phyloP scores from a whole-genome alignment of 148 eudicot genomes.

The Limonium bicolor region DNA sequence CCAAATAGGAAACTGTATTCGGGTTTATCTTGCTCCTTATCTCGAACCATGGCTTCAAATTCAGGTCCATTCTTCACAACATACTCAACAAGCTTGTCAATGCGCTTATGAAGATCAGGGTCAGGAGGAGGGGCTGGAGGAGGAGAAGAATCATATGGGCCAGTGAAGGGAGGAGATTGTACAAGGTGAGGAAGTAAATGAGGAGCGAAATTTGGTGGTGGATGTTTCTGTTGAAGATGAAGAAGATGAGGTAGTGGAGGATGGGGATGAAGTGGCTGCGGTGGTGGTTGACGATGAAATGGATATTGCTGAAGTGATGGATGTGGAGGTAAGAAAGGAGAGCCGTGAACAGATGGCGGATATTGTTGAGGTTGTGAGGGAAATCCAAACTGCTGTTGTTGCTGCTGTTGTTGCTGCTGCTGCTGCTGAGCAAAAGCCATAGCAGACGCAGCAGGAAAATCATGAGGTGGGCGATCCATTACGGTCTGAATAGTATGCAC shows the following conservation, averaged over 20 bases:
- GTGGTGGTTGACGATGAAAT: slow-evolving; percentile 55
- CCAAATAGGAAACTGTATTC: slow-evolving; percentile 80
- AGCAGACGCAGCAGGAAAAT: slow-evolving; percentile 57
- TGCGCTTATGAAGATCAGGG: slow-evolving; percentile 80
- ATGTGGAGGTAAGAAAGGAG: slow-evolving; percentile 68
- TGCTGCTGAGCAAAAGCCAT: slow-evolving; percentile 85
- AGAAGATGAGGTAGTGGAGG: slow-evolving; percentile 51
- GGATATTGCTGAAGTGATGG: slow-evolving; percentile 80
- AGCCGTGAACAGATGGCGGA: slow-evolving; percentile 61
- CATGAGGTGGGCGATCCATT: slow-evolving; percentile 91
- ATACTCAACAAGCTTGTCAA: slow-evolving; percentile 83
- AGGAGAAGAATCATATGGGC: slow-evolving; percentile 64
- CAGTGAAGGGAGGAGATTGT: slow-evolving; percentile 50
- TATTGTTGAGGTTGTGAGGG: slow-evolving; percentile 83
- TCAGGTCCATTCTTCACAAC: slow-evolving; percentile 85
- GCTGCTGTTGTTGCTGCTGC: slow-evolving; percentile 59
- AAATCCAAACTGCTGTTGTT: slow-evolving; percentile 64
- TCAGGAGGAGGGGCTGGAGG: slow-evolving; percentile 80
- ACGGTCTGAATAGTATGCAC: no score
- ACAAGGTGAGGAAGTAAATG: slow-evolving; percentile 57
- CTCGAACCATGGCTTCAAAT: slow-evolving; percentile 86
- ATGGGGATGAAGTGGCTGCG: slow-evolving; percentile 52
- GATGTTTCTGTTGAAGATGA: slow-evolving; percentile 64
- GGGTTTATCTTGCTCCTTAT: slow-evolving; percentile 78
- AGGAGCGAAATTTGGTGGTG: slow-evolving; percentile 58